Evolutionary conservation across 208 protist genomes (phyloP).

Genomic region (Trichomonas tenax): DNA sequence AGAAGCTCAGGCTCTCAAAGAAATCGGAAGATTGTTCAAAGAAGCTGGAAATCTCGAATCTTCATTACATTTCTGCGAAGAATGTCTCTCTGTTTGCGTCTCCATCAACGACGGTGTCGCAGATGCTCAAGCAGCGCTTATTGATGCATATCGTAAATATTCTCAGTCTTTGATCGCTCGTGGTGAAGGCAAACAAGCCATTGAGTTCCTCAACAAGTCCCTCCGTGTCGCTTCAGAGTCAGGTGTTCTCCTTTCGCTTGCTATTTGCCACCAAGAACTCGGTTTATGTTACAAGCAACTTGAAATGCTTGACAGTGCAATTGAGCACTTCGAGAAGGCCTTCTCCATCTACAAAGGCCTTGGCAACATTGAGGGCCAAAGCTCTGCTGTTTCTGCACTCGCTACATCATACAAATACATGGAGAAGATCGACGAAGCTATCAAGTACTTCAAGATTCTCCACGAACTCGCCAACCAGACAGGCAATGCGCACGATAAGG

Average conservation of each 20-base stretch:
- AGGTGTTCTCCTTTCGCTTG: background rate
- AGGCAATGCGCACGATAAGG: background rate
- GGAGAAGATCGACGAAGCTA: background rate
- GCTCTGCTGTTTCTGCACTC: background rate
- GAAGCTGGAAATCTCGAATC: constrained; percentile 1
- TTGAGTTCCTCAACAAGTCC: constrained; percentile 6
- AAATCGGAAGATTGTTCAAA: constrained; percentile 7
- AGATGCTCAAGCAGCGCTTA: background rate
- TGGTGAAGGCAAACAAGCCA: background rate
- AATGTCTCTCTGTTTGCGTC: background rate
- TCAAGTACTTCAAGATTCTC: background rate
- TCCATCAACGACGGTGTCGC: background rate
- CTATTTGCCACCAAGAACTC: constrained; percentile 12
- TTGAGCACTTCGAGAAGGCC: constrained; percentile 12
- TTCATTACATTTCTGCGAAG: constrained; percentile 2
- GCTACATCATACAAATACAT: constrained; percentile 21
- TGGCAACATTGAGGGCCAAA: background rate
- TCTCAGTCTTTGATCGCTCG: background rate
- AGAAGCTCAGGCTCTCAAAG: constrained; percentile 8
- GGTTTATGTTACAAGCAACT: background rate
- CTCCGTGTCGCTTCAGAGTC: background rate
- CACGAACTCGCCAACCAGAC: constrained; percentile 3
- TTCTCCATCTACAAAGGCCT: constrained; percentile 7
- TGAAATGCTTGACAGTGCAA: background rate
- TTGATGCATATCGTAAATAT: constrained; percentile 12